A percentile compares a stretch with the other conserved stretches of the same genome.
These are phyloP conservation scores for Naganishia albida DNA, from an alignment of 1,284 basidiomycete genomes.

Conservation along the genomic window DNA sequence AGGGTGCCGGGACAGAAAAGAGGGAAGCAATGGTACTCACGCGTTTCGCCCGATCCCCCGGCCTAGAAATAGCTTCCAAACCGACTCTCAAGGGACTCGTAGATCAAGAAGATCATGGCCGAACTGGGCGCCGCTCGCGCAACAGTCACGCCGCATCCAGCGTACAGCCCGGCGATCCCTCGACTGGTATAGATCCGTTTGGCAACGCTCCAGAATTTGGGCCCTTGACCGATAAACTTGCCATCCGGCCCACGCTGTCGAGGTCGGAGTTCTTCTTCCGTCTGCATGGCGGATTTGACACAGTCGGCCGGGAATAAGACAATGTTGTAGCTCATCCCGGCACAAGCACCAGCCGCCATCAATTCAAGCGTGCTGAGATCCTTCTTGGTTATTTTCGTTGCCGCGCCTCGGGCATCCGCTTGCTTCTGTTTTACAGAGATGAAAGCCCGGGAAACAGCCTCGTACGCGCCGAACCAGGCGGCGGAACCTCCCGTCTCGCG, in stretches of 20 bases:
- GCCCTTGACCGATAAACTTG: constrained; percentile 30
- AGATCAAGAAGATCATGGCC: constrained; percentile 87
- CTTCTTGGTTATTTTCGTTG: constrained; percentile 52
- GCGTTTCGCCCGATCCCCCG: neutral
- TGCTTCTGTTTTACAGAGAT: constrained; percentile 54
- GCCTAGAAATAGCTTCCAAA: constrained; percentile 43
- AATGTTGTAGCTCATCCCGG: constrained; percentile 84
- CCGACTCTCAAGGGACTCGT: constrained; percentile 65
- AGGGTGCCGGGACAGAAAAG: neutral
- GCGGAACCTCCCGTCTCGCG: constrained; percentile 83
- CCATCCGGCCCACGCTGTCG: constrained; percentile 25
- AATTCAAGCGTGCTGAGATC: constrained; percentile 77
- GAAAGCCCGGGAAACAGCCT: constrained; percentile 66
- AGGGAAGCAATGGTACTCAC: constrained; percentile 1
- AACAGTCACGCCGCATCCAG: constrained; percentile 92
- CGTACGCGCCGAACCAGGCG: constrained; percentile 86
- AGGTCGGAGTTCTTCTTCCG: constrained; percentile 73
- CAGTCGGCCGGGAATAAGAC: constrained; percentile 86
- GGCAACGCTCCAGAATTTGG: constrained; percentile 70
- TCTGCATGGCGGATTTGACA: constrained; percentile 93
- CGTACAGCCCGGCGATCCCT: constrained; percentile 84
- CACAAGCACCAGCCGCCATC: constrained; percentile 78
- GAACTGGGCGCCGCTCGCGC: constrained; percentile 83
- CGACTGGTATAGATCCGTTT: constrained; percentile 72
- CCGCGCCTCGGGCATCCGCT: constrained; percentile 39